Conservation (phyloP, 495 filamentous ascomycete species). For the Lasiosphaeria miniovina region DNA sequence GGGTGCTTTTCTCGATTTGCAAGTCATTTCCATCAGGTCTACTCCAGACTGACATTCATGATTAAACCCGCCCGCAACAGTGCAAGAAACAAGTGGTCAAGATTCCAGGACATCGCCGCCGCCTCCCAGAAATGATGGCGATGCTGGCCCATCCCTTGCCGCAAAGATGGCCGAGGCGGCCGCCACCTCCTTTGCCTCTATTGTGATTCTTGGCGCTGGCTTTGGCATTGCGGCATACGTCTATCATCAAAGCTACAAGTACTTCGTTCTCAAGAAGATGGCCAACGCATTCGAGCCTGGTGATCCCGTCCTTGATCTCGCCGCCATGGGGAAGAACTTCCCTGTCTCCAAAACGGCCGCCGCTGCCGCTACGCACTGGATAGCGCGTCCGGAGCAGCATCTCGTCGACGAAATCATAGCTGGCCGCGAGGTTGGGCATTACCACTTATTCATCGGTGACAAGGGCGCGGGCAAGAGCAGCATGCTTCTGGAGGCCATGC, state of each 20-base stretch:
- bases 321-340: slow-evolving; percentile 62
- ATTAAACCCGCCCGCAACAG: not conserved
- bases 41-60: not conserved
- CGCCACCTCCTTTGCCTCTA: slow-evolving; percentile 81
- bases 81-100: not conserved
- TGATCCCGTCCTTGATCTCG: slow-evolving; percentile 86
- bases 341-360: slow-evolving; percentile 46
- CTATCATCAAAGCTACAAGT: slow-evolving; percentile 90
- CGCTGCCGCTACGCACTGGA: slow-evolving; percentile 72
- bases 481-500: slow-evolving; percentile 94
- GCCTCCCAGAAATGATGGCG: slow-evolving; percentile 27
- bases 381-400: slow-evolving; percentile 73
- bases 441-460: slow-evolving; percentile 91
- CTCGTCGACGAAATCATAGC: slow-evolving; percentile 75
- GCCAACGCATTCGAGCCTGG: slow-evolving; percentile 89
- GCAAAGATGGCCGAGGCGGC: slow-evolving; percentile 83
- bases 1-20: too few relatives aligned
- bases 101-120: slow-evolving; percentile 1
- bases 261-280: slow-evolving; percentile 83
- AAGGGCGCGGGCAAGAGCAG: slow-evolving; percentile 95
- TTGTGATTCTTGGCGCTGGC: slow-evolving; percentile 71
- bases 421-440: slow-evolving; percentile 69
- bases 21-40: not conserved
- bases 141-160: slow-evolving; percentile 34
- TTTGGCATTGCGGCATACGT: slow-evolving; percentile 72